phyloP scores from a whole-genome alignment of 1,284 basidiomycete genomes.

The Veloboletus limbatus region DNA sequence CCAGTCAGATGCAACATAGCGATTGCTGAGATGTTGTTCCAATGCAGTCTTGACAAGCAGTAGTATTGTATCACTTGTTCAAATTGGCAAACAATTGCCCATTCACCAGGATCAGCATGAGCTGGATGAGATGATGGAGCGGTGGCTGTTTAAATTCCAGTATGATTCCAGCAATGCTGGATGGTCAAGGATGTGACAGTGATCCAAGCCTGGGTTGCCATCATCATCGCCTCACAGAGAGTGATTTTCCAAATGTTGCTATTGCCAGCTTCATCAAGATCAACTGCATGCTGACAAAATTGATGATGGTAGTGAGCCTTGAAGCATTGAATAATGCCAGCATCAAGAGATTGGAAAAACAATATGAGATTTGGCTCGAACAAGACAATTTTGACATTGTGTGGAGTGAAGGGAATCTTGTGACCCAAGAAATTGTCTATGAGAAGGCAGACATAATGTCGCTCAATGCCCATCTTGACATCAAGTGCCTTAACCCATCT shows the following conservation, averaged over 20 bases:
- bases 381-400: conserved; percentile 18
- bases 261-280: conserved; percentile 27
- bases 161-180: conserved; percentile 30
- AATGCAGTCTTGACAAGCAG: too few relatives aligned
- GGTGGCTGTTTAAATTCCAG: too few relatives aligned
- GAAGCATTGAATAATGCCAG: conserved; percentile 33
- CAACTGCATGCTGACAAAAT: conserved; percentile 22
- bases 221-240: conserved; percentile 30
- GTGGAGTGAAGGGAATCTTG: conserved; percentile 11
- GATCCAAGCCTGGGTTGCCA: too few relatives aligned
- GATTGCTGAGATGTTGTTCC: too few relatives aligned
- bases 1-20: too few relatives aligned
- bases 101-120: too few relatives aligned
- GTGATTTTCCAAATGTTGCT: conserved; percentile 33
- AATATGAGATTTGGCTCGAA: conserved; percentile 23
- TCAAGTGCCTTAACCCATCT: conserved; percentile 22
- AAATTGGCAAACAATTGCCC: too few relatives aligned
- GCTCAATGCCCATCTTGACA: conserved; percentile 12
- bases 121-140: too few relatives aligned
- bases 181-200: too few relatives aligned
- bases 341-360: conserved; percentile 33
- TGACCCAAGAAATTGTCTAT: conserved; percentile 29
- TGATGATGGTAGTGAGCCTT: conserved; percentile 31
- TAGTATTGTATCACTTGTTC: too few relatives aligned
- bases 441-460: conserved; percentile 20